A percentile compares a stretch with the other conserved stretches of the same genome.
Conservation (phyloP, 768 basidiomycete genomes). For the Phanerodontia chrysosporium region DNA sequence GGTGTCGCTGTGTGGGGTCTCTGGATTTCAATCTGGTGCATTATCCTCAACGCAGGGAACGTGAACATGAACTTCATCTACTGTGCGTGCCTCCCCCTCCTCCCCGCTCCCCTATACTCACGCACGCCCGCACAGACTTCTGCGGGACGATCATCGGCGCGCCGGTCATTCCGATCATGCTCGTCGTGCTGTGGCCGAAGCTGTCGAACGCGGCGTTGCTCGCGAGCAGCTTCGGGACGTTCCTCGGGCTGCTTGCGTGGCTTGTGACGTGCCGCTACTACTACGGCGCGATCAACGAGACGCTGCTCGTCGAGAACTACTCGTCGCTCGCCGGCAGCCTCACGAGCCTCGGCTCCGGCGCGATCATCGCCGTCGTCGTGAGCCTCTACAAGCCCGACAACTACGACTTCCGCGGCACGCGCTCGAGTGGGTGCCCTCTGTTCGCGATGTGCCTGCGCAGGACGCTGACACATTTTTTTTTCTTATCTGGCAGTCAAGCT, state of each 20-base stretch:
- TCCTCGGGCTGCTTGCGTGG: slow-evolving; percentile 44
- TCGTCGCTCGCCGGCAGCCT: slow-evolving; percentile 5
- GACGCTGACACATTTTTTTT: neutral
- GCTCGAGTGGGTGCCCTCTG: slow-evolving; percentile 17
- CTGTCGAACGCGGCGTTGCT: slow-evolving; percentile 38
- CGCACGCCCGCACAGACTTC: slow-evolving; percentile 21
- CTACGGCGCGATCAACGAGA: slow-evolving; percentile 29
- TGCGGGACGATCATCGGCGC: slow-evolving; percentile 48
- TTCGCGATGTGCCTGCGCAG: neutral
- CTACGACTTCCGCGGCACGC: slow-evolving; percentile 32
- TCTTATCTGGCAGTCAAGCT: too few relatives aligned
- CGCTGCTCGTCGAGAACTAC: neutral
- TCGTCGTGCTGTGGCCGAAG: slow-evolving; percentile 45
- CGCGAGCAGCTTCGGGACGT: slow-evolving; percentile 27
- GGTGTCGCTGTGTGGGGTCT: slow-evolving; percentile 32
- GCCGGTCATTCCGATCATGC: slow-evolving; percentile 45
- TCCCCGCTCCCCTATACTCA: slow-evolving; percentile 36
- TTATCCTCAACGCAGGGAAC: slow-evolving; percentile 23
- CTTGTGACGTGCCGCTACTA: slow-evolving; percentile 50
- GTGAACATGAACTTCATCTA: slow-evolving; percentile 1
- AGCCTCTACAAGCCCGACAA: slow-evolving; percentile 27
- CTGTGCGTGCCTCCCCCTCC: neutral
- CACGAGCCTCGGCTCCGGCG: neutral
- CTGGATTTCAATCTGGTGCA: slow-evolving; percentile 35
- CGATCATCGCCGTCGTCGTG: slow-evolving; percentile 23